Conservation (phyloP, 768 basidiomycete species). For the Agrocybe praecox region DNA sequence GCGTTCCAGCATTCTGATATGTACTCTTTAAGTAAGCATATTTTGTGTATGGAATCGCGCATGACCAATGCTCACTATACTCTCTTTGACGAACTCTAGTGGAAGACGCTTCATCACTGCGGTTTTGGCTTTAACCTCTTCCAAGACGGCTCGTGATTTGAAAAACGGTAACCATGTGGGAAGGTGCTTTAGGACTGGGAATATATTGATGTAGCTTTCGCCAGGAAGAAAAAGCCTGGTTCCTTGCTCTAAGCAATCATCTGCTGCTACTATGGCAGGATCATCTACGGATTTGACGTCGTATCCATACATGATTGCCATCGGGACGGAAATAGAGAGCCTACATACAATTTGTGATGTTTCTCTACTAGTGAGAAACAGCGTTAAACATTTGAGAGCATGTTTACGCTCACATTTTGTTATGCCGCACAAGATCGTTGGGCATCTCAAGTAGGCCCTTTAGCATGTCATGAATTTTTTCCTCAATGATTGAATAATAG, state of each 20-base stretch:
- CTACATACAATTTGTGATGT: too few relatives aligned
- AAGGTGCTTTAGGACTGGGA: constrained; percentile 15
- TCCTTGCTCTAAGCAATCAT: constrained; percentile 4
- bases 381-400: too few relatives aligned
- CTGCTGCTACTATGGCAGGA: constrained; percentile 11
- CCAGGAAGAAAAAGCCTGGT: constrained; percentile 1
- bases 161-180: constrained; percentile 18
- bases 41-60: not conserved
- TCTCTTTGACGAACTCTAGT: constrained; percentile 9
- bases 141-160: not conserved
- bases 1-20: constrained; percentile 1
- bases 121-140: not conserved
- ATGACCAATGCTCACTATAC: constrained; percentile 7
- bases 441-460: constrained; percentile 10
- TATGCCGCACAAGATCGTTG: constrained; percentile 10
- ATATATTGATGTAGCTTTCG: constrained; percentile 6
- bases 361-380: not conserved
- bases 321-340: constrained; percentile 16
- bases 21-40: not conserved
- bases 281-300: constrained; percentile 14
- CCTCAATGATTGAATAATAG: constrained; percentile 14
- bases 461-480: constrained; percentile 13
- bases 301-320: constrained; percentile 20
- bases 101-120: constrained; percentile 8
- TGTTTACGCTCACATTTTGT: constrained; percentile 5